Evolutionary conservation across 2,329 filamentous ascomycete species (phyloP).

Genomic region (Colletotrichum spaethianum): DNA sequence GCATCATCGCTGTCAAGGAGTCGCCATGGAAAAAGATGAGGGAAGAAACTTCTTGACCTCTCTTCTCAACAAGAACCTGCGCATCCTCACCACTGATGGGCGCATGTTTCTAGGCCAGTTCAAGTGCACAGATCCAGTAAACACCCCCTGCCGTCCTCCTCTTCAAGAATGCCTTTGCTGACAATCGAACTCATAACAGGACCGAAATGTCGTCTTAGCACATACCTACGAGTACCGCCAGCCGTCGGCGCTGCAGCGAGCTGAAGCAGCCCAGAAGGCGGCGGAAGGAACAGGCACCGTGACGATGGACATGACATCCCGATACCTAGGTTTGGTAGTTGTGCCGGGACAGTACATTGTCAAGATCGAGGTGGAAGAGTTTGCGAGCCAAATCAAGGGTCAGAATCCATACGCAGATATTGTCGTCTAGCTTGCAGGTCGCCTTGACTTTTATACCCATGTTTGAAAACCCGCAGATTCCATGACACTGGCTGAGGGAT

Average conservation of each 20-base stretch:
- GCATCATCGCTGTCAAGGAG: slow-evolving; percentile 6
- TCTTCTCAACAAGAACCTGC: slow-evolving; percentile 83
- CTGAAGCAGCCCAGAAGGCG: slow-evolving; percentile 52
- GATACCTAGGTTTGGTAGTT: slow-evolving; percentile 91
- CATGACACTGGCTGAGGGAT: too few species aligned
- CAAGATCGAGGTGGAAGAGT: slow-evolving; percentile 91
- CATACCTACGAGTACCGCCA: slow-evolving; percentile 91
- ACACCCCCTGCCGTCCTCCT: slow-evolving; percentile 11
- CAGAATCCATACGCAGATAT: slow-evolving; percentile 31
- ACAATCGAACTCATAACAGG: slow-evolving; percentile 65
- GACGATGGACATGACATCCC: slow-evolving; percentile 82
- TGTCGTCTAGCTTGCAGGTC: neutral
- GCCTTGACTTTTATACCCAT: neutral
- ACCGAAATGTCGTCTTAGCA: slow-evolving; percentile 88
- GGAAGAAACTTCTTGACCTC: slow-evolving; percentile 71
- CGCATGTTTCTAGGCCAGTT: slow-evolving; percentile 92
- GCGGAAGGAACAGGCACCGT: slow-evolving; percentile 59
- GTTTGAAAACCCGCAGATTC: too few species aligned
- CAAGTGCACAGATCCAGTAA: slow-evolving; percentile 90
- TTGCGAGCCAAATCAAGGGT: slow-evolving; percentile 65
- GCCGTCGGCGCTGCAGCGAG: slow-evolving; percentile 68
- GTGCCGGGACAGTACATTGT: slow-evolving; percentile 88
- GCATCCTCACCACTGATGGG: slow-evolving; percentile 84
- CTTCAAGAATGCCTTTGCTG: slow-evolving; percentile 8
- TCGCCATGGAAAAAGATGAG: slow-evolving; percentile 64